phyloP scores from a whole-genome alignment of 78 protist genomes.

The Dictyostelium intermedium region DNA sequence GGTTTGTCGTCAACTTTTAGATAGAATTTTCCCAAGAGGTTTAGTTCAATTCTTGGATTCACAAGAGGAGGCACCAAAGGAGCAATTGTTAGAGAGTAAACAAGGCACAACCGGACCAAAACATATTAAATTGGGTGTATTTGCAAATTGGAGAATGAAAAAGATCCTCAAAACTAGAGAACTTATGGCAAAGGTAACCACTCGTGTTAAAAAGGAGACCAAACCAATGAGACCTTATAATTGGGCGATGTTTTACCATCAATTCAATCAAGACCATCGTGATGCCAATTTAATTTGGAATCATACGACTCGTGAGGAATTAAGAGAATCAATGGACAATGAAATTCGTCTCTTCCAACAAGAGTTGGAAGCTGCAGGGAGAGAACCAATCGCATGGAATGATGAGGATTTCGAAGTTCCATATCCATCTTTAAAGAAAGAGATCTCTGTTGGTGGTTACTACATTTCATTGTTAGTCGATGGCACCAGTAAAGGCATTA shows the following conservation, averaged over 20 bases:
- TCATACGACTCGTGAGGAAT: constrained; percentile 90
- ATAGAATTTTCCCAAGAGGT: constrained; percentile 82
- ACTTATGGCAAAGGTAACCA: constrained; percentile 46
- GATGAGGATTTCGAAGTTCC: constrained; percentile 88
- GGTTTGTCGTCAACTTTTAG: constrained; percentile 42
- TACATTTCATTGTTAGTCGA: constrained; percentile 88
- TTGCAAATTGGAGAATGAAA: constrained; percentile 77
- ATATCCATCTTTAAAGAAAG: constrained; percentile 80
- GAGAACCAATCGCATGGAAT: constrained; percentile 87
- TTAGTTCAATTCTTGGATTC: constrained; percentile 69
- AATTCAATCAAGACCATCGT: constrained; percentile 79
- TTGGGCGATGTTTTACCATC: constrained; percentile 83
- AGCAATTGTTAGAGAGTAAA: not conserved
- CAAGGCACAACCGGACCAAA: constrained; percentile 29
- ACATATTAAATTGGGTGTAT: constrained; percentile 33
- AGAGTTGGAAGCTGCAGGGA: constrained; percentile 44
- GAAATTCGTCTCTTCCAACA: constrained; percentile 82
- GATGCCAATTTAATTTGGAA: constrained; percentile 94
- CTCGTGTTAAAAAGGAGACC: constrained; percentile 22
- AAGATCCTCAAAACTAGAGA: constrained; percentile 56
- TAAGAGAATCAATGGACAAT: constrained; percentile 86
- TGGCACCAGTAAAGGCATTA: constrained; percentile 44
- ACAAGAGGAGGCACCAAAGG: constrained; percentile 72
- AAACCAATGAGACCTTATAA: constrained; percentile 55
- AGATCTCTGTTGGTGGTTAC: constrained; percentile 86